Conservation (phyloP, 306 rosid species). For the Ceratonia siliqua region DNA sequence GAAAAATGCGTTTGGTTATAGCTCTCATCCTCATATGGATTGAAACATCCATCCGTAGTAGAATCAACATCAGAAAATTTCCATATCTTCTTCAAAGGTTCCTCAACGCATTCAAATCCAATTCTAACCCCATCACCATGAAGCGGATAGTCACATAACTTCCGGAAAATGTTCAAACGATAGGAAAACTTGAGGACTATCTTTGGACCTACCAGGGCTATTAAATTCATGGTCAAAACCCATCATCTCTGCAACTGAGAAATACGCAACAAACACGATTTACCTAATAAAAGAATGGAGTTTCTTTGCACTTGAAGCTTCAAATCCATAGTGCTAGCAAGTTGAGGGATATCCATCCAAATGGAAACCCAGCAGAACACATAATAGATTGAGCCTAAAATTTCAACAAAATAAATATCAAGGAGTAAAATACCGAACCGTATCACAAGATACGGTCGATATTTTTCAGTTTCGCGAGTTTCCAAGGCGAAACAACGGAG, state of each 20-base stretch:
- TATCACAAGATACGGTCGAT: neutral
- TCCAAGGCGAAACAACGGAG: neutral
- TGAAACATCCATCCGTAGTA: conserved; percentile 35
- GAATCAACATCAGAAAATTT: conserved; percentile 48
- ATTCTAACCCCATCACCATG: conserved; percentile 30
- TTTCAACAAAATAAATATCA: neutral
- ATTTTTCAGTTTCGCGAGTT: neutral
- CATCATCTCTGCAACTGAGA: conserved; percentile 40
- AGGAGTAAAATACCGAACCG: conserved; percentile 14
- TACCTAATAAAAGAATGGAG: conserved; percentile 13
- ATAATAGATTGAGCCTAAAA: conserved; percentile 11
- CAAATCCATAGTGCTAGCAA: neutral
- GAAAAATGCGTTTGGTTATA: conserved; percentile 41
- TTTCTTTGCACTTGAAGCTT: neutral
- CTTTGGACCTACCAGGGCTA: conserved; percentile 53
- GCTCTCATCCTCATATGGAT: conserved; percentile 30
- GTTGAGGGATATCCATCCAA: neutral
- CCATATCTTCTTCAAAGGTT: conserved; percentile 52
- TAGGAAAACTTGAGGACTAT: conserved; percentile 40
- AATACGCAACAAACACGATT: conserved; percentile 8
- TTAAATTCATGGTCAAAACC: conserved; percentile 56
- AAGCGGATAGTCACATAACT: conserved; percentile 43
- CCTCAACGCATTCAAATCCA: conserved; percentile 55
- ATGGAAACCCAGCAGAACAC: neutral
- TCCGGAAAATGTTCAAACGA: conserved; percentile 44